Conservation (phyloP, 2,329 filamentous ascomycete genomes). For the Tolypocladium cylindrosporum region DNA sequence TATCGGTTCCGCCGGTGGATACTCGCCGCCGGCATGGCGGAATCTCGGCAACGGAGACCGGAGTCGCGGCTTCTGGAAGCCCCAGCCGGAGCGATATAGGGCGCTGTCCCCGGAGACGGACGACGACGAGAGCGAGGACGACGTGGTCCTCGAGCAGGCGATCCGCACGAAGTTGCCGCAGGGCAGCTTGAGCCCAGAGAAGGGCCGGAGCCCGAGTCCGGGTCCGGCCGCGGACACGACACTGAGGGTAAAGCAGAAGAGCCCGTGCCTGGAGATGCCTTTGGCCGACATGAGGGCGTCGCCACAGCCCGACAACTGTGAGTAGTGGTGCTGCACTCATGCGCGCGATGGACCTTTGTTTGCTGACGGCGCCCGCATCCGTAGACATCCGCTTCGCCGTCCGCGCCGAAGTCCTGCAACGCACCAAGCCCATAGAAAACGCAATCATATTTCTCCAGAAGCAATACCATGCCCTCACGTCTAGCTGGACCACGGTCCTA, state of each 20-base stretch:
- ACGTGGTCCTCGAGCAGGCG: slow-evolving; percentile 38
- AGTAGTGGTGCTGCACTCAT: slow-evolving; percentile 10
- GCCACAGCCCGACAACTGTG: slow-evolving; percentile 38
- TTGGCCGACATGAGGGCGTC: slow-evolving; percentile 12
- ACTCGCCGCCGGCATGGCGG: slow-evolving; percentile 51
- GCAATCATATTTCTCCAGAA: slow-evolving; percentile 53
- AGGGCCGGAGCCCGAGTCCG: slow-evolving; percentile 35
- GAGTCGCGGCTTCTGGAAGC: slow-evolving; percentile 49
- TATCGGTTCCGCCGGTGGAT: slow-evolving; percentile 41
- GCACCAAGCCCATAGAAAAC: slow-evolving; percentile 73
- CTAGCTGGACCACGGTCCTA: slow-evolving; percentile 59
- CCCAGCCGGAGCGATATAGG: slow-evolving; percentile 4
- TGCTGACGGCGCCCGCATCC: neutral
- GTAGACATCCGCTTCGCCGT: slow-evolving; percentile 82
- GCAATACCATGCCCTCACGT: slow-evolving; percentile 50
- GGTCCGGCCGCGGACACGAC: slow-evolving; percentile 28
- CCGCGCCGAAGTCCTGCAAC: slow-evolving; percentile 79
- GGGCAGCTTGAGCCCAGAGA: slow-evolving; percentile 47
- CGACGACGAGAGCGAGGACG: slow-evolving; percentile 15
- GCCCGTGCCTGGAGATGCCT: slow-evolving; percentile 10
- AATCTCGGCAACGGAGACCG: slow-evolving; percentile 49
- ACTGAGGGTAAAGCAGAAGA: slow-evolving; percentile 22
- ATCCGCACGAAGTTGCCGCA: slow-evolving; percentile 44
- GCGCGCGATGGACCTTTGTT: neutral
- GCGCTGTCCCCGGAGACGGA: slow-evolving; percentile 17